Evolutionary conservation across 208 protist genomes (phyloP).

Genomic region (Trypanosoma caninum): DNA sequence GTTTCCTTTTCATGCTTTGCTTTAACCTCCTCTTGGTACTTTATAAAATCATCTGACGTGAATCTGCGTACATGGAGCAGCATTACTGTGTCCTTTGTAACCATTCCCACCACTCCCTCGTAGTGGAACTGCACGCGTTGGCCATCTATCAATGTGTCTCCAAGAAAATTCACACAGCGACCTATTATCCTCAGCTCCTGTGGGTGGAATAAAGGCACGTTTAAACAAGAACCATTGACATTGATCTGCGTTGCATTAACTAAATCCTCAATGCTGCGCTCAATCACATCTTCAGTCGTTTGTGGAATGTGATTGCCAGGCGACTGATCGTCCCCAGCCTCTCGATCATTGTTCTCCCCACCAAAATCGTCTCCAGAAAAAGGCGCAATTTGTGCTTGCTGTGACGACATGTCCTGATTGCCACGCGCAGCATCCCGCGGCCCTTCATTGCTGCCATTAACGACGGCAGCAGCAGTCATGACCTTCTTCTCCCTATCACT

Average conservation of each 20-base stretch:
- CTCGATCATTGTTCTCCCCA: neutral
- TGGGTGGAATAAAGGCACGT: slow-evolving; percentile 46
- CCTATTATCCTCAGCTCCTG: slow-evolving; percentile 84
- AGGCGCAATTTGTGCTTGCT: no score
- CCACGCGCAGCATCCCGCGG: no score
- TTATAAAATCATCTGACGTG: slow-evolving; percentile 59
- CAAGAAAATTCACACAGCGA: slow-evolving; percentile 65
- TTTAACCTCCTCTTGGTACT: slow-evolving; percentile 2
- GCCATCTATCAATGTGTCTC: slow-evolving; percentile 48
- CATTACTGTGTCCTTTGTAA: slow-evolving; percentile 75
- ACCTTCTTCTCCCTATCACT: neutral
- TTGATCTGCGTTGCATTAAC: slow-evolving; percentile 42
- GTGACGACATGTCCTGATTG: no score
- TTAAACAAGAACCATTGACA: slow-evolving; percentile 43
- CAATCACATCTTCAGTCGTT: neutral
- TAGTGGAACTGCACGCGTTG: slow-evolving; percentile 50
- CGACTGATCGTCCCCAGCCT: neutral
- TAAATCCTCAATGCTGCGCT: slow-evolving; percentile 34
- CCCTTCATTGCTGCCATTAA: no score
- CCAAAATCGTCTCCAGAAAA: no score
- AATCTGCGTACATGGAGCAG: slow-evolving; percentile 70
- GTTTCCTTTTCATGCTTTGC: neutral
- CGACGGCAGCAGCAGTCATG: no score
- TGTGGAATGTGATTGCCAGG: neutral
- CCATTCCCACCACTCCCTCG: slow-evolving; percentile 65